Base-by-base conservation (phyloP, 108 stramenopile genomes). In the Cyclotella atomus region DNA sequence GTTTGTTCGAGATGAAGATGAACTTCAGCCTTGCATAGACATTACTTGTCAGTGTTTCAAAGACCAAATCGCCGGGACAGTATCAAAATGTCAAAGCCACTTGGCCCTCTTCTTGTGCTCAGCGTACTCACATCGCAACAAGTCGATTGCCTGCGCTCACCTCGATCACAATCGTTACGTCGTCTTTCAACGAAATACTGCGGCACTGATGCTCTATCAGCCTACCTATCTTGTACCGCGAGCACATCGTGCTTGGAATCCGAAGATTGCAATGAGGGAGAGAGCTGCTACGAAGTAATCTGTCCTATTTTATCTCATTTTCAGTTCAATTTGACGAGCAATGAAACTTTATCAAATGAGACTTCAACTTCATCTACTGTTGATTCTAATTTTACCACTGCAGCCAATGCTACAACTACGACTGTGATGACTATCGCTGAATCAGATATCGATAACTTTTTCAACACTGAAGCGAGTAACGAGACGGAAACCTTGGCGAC, bases 161-260 rank as follows among this genome's bases (percentile, higher is more conserved):
- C n/a, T n/a, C n/a, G n/a, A n/a, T n/a, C n/a, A n/a, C n/a, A n/a
- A n/a, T n/a, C n/a, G 38, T 41, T 12, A 9, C 38, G 38, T 41
- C 38, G 38, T 41, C 47, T 49, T 4, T 49, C 56, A 9, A 57
- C 28, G 17, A 57, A 57, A 30, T 32, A 7, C 56, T 57, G 56
- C 56, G 56, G 56, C 28, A 15, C 29, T 15, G 56, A 57, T 30
- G 10, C 56, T 32, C n/a, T 57, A 12, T 29, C 29, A 0, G 56
- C 56, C 2, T 57, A 57, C 29, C 30, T 57, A 10, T 57, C 29
- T 3, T 57, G 56, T n/a, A 32, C 56, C 3, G 4, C 56, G 1
- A 19, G 9, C 12, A 57, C 56, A 30, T 30, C n/a, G 14, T 57
- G 56, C 10, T 3, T 30, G 4, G 30, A 29, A 12, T 28, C 28